A percentile compares a stretch with the other conserved stretches of the same genome.
phyloP scores from a whole-genome alignment of 768 basidiomycete species.

The Psilocybe cyanescens region DNA sequence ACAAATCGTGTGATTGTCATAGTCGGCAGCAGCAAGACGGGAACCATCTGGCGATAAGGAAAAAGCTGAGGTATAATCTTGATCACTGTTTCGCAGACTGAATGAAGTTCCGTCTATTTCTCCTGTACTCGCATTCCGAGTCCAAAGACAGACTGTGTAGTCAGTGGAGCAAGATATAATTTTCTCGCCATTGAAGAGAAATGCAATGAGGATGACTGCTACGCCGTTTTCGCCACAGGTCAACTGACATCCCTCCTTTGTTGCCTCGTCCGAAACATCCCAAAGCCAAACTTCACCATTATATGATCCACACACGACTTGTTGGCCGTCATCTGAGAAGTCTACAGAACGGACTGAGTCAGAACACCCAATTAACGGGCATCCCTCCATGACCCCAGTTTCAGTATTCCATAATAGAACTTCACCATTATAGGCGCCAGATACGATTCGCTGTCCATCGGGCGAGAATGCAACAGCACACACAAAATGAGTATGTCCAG shows the following conservation, averaged over 20 bases:
- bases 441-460: slow-evolving; percentile 1
- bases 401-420: slow-evolving; percentile 1
- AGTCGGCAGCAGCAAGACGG: too few species aligned
- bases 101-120: not conserved
- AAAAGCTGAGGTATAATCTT: too few species aligned
- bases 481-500: not conserved
- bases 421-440: not conserved
- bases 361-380: not conserved
- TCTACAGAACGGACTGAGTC: not conserved
- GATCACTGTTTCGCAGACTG: too few species aligned
- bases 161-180: not conserved
- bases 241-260: slow-evolving; percentile 12
- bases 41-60: too few species aligned
- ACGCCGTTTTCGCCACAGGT: not conserved
- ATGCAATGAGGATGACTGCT: not conserved
- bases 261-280: not conserved
- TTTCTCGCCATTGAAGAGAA: not conserved
- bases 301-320: too few species aligned
- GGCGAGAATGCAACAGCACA: not conserved
- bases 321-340: too few species aligned
- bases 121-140: not conserved
- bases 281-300: slow-evolving; percentile 5
- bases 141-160: not conserved
- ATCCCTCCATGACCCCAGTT: not conserved
- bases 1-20: too few species aligned